Evolutionary conservation across 768 basidiomycete genomes (phyloP).

Genomic region (Trametes sanguinea): DNA sequence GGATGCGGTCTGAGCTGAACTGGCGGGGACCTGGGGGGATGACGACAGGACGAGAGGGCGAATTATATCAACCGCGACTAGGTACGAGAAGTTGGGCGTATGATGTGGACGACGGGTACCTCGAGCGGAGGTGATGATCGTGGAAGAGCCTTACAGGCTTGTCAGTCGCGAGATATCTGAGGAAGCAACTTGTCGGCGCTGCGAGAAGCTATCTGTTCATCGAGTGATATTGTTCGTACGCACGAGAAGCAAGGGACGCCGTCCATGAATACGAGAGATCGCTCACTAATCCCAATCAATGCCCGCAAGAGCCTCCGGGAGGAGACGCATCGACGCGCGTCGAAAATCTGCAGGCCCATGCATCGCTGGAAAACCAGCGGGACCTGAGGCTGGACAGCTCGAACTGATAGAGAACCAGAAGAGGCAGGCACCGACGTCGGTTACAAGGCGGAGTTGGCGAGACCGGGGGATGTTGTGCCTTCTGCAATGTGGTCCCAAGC

Average conservation of each 20-base stretch:
- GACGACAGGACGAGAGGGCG: neutral
- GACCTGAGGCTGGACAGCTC: neutral
- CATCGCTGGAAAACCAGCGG: neutral
- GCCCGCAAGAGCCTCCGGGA: constrained; percentile 4
- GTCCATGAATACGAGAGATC: no score
- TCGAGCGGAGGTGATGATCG: neutral
- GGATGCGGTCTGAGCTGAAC: neutral
- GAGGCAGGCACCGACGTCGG: constrained; percentile 9
- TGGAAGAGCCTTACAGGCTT: no score
- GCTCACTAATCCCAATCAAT: neutral
- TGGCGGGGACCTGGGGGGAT: neutral
- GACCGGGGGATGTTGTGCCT: neutral
- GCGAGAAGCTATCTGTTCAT: no score
- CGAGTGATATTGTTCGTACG: no score
- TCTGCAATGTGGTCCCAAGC: neutral
- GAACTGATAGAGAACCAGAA: neutral
- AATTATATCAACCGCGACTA: neutral
- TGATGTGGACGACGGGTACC: neutral
- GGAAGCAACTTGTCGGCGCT: no score
- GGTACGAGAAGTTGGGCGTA: constrained; percentile 4
- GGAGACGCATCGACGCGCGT: neutral
- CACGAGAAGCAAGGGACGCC: no score
- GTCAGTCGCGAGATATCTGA: no score
- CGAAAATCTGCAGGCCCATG: no score
- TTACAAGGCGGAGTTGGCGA: neutral